Evolutionary conservation across 257 asterid genomes (phyloP), one percentile per base, ranked within the genome.

Genomic region (Nemophila menziesii): DNA sequence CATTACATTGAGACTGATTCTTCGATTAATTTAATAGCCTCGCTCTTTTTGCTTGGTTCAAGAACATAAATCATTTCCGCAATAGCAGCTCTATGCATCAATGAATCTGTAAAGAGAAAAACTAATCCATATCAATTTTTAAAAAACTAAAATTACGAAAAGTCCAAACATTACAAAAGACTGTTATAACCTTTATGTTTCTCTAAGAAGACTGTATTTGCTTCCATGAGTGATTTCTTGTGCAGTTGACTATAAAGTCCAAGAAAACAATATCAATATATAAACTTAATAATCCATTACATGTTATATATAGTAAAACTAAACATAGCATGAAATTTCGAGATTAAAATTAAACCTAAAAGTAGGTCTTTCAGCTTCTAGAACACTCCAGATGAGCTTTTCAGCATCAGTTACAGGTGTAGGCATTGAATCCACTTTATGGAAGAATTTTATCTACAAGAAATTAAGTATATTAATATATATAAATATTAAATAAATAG

Each of bases 41-140:
- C 93, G 22, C 61, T 60, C 64, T 73, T 84, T 78, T 69, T 84
- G 66, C 61, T 79, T 50, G 98, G 85, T 54, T 84, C 95, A 54
- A 80, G 57, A 55, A 84, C 71, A 72, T 64, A 65, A 37, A 74
- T 53, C 92, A 84, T 74, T 75, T 89, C 98, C 22, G 98, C 95
- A 33, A 51, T 94, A 46, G 98, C 94, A 37, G 93, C 90, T 61
- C 93, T 84, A 61, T 80, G 93, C 64, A 57, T 65, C 74, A 84
- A 57, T 11, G 92, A 78, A 67, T 76, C 98, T 89, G 78, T 51
- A 63, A 60, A 52, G 39, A 37, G 44, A 44, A 47, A 62, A 42
- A 10, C 39, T 43, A 54, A 20, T 50, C 11, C 20, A 44, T 24
- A 43, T 44, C 9, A 57, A 34, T 24, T 40, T 44, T 33, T 44